Evolutionary conservation across 345 rosid genomes (phyloP).

Genomic region (Microcos paniculata): DNA sequence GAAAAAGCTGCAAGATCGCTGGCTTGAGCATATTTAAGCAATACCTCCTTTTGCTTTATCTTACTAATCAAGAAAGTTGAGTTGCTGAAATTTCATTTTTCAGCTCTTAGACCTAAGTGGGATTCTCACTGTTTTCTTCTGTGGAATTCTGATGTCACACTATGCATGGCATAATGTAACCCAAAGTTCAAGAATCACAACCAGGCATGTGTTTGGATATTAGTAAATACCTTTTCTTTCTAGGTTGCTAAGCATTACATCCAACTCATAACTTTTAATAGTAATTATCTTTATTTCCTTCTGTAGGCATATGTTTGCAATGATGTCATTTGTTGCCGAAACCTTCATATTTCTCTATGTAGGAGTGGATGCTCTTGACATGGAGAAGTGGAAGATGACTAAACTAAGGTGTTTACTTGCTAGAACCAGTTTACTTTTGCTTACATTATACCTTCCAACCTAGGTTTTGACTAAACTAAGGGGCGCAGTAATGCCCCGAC

Average conservation of each 20-base stretch:
- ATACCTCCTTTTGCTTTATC: not conserved
- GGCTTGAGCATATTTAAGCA: not conserved
- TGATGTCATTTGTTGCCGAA: constrained; percentile 86
- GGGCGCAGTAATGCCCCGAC: no score
- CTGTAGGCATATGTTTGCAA: constrained; percentile 77
- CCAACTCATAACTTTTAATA: not conserved
- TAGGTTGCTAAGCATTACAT: not conserved
- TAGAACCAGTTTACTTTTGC: not conserved
- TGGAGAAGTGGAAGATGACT: constrained; percentile 77
- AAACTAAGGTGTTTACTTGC: constrained; percentile 55
- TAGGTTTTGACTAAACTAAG: not conserved
- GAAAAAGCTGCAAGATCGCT: not conserved
- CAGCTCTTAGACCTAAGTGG: constrained; percentile 85
- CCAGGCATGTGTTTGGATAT: constrained; percentile 46
- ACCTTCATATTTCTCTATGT: constrained; percentile 89
- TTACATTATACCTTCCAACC: not conserved
- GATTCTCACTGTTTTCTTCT: constrained; percentile 89
- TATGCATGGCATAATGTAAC: constrained; percentile 81
- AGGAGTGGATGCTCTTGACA: constrained; percentile 92
- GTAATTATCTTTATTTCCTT: not conserved
- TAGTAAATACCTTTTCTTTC: not conserved
- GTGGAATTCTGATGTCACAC: constrained; percentile 84
- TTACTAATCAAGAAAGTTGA: not conserved
- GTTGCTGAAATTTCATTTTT: constrained; percentile 13
- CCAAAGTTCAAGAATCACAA: constrained; percentile 73